Evolutionary conservation across 2,329 filamentous ascomycete species (phyloP).

Genomic region (Hymenoscyphus salicellus): DNA sequence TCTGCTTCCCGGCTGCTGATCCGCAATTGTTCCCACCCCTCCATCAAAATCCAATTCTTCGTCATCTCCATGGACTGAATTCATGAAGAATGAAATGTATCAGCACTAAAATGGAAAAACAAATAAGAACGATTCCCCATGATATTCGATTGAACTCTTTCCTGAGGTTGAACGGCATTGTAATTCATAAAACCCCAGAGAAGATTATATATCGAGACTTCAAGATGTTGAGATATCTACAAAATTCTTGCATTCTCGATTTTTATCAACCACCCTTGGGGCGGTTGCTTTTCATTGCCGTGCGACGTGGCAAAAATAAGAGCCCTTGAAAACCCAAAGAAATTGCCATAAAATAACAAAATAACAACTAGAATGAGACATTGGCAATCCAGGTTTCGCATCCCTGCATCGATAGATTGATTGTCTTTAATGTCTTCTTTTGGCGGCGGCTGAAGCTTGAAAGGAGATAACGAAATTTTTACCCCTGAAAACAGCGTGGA

Average conservation of each 20-base stretch:
- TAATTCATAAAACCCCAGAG: not conserved
- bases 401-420: too few species aligned
- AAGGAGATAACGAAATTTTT: not conserved
- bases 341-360: too few species aligned
- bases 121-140: not conserved
- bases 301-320: too few species aligned
- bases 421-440: not conserved
- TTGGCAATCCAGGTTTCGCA: too few species aligned
- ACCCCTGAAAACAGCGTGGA: not conserved
- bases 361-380: too few species aligned
- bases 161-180: not conserved
- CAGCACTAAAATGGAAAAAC: not conserved
- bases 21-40: not conserved
- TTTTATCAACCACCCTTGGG: too few species aligned
- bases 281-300: too few species aligned
- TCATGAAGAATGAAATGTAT: not conserved
- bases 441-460: not conserved
- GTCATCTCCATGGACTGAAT: not conserved
- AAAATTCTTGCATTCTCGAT: too few species aligned
- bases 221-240: too few species aligned
- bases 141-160: not conserved
- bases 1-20: not conserved
- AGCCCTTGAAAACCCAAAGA: too few species aligned
- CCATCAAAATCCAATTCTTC: not conserved
- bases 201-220: too few species aligned